phyloP scores from a whole-genome alignment of 495 filamentous ascomycete genomes.

The Penicillium atrosanguineum region DNA sequence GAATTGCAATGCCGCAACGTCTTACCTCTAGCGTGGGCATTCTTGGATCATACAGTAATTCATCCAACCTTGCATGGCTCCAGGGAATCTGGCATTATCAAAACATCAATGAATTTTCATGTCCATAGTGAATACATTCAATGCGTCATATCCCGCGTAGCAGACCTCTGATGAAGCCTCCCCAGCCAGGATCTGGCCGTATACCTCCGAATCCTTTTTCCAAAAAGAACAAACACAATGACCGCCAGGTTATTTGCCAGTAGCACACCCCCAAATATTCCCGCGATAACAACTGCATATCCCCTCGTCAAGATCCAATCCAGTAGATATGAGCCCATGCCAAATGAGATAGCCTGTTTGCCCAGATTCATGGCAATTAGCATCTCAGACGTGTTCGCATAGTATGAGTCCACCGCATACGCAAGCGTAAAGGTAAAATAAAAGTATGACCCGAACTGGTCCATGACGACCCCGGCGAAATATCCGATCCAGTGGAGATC shows the following conservation, averaged over 20 bases:
- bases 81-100: background rate
- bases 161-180: constrained; percentile 43
- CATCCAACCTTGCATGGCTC: background rate
- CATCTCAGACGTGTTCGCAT: constrained; percentile 60
- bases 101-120: background rate
- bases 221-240: constrained; percentile 54
- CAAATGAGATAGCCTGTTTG: constrained; percentile 64
- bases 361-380: constrained; percentile 67
- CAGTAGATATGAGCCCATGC: constrained; percentile 57
- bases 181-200: constrained; percentile 54
- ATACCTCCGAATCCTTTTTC: constrained; percentile 52
- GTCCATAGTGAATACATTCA: constrained; percentile 4
- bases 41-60: background rate
- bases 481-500: constrained; percentile 56
- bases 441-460: constrained; percentile 52
- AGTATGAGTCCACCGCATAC: constrained; percentile 58
- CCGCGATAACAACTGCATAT: constrained; percentile 57
- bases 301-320: constrained; percentile 56
- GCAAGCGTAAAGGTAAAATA: constrained; percentile 61
- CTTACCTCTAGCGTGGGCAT: background rate
- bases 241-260: constrained; percentile 56
- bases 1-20: no score
- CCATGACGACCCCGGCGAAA: constrained; percentile 53
- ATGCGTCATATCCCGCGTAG: constrained; percentile 37
- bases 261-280: constrained; percentile 54